Base-by-base conservation (phyloP, 208 protist species). In the Herpetomonas samuelpessoai region DNA sequence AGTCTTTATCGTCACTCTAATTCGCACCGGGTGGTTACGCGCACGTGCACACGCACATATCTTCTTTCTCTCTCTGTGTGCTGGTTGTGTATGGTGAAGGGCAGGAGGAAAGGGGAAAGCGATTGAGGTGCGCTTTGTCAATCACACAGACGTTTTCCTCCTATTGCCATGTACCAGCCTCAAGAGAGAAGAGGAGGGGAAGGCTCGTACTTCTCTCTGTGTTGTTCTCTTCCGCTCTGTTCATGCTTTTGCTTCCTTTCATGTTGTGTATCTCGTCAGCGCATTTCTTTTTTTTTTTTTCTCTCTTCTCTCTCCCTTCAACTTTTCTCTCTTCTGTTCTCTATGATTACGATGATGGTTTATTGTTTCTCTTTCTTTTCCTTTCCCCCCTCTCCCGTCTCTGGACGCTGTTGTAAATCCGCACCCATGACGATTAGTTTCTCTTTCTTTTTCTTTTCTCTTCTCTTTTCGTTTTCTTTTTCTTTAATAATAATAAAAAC, bases 401-500 rank as follows among this genome's bases (percentile, higher is more conserved):
- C 29, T 39, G n/a, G 21, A 1, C 25, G 18, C 46, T 29, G 12
- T 10, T 29, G 38, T 22, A 46, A 10, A 4, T n/a, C 0, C 44
- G 46, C 48, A 38, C 50, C 14, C 50, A 35, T 7, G 31, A 38
- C 26, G 4, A 0, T 57, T n/a, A n/a, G 22, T 41, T 9, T 35
- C 18, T 41, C 16, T 57, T 41, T 78, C 9, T 59, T 65, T 45
- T 47, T 78, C 16, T 68, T 41, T 26, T 21, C 38, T 4, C 16
- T 77, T n/a, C 12, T 10, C 19, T 72, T 62, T 29, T 57, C 55
- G 44, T 7, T 60, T 60, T 59, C 10, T 25, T 56, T 52, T 65
- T 26, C 12, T 61, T 61, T 26, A 27, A 50, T 27, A 44, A 71
- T 50, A 71, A 60, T 62, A 53, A 55, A 63, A 50, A 53, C 48